Evolutionary conservation across 2,329 filamentous ascomycete genomes (phyloP), one percentile per base, ranked within the genome.

Genomic region (Dichotomopilus funicola): DNA sequence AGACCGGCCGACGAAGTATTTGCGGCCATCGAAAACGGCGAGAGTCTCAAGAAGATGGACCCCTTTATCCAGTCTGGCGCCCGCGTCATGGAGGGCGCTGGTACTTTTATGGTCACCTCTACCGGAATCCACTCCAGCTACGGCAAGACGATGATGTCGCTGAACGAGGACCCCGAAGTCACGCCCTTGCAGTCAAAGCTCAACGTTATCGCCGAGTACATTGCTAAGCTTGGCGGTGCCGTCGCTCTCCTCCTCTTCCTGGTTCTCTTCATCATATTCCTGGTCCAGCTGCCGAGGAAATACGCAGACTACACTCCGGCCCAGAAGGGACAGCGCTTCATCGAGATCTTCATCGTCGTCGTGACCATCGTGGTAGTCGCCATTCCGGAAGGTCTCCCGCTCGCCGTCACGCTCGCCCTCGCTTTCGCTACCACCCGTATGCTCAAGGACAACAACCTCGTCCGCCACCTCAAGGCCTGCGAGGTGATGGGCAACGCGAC

Each of bases 1-100:
- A 77, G 73, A 36, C 67, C 80, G 5, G 85, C 77, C 42, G 84
- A 88, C 49, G 85, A 88, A 31, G 88, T 89, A 19, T 87, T 78
- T 65, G 75, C 77, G 19, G 85, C 85, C 33, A 87, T 91, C 63
- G 81, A 88, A 62, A 82, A 80, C 60, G 75, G 82, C 62, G 80
- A 86, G 43, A 76, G 76, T 46, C 75, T 86, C 31, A 85, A 82
- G 73, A 90, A 90, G 70, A 79, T 90, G 71, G 88, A 91, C 61
- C 87, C 87, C 0, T 89, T 91, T 63, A 89, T 96, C 64, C 88
- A 95, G 62, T 96, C 91, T 35, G 91, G 87, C 36, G 80, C 84
- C 51, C 87, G 87, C 59, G 86, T 90, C 56, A 86, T 89, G 72
- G 87, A 90, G 67, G 87, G 87, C 45, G 81, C 89, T 7, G 87